Conservation (phyloP, 345 rosid species). For the Corymbia maculata region DNA sequence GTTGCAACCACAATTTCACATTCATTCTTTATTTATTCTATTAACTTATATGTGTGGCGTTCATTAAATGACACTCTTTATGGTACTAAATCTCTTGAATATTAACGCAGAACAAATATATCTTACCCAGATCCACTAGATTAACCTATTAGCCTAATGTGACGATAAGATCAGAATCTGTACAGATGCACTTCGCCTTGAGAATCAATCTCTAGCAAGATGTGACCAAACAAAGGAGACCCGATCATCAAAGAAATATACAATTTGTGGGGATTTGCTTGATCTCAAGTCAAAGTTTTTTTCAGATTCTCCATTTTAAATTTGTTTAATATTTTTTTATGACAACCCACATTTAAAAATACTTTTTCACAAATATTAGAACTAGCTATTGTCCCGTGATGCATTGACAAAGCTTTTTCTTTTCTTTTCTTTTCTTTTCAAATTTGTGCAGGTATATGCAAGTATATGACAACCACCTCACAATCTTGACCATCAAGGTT, state of each 20-base stretch:
- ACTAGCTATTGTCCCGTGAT: not conserved
- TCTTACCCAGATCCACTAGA: not conserved
- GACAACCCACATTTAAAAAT: not conserved
- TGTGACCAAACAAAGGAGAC: not conserved
- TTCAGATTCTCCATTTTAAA: not conserved
- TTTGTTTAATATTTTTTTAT: not conserved
- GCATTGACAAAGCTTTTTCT: not conserved
- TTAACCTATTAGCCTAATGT: not conserved
- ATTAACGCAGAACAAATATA: not conserved
- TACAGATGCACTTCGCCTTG: not conserved
- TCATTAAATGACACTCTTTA: not conserved
- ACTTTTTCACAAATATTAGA: not conserved
- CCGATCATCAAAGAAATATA: not conserved
- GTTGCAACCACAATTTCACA: not conserved
- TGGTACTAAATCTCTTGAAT: not conserved
- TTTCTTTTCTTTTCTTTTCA: not conserved
- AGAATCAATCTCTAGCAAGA: not conserved
- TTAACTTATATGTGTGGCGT: not conserved
- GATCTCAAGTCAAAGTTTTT: not conserved
- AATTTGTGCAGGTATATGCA: not conserved
- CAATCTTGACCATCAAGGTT: not conserved
- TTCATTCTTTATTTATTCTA: not conserved
- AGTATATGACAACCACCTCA: not conserved
- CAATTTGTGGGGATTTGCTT: not conserved
- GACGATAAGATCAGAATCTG: not conserved